Percentiles rank a stretch among this genome's conserved stretches.
Evolutionary conservation across 2,329 filamentous ascomycete species (phyloP).

Genomic region (Aspergillus quadrilineatus): DNA sequence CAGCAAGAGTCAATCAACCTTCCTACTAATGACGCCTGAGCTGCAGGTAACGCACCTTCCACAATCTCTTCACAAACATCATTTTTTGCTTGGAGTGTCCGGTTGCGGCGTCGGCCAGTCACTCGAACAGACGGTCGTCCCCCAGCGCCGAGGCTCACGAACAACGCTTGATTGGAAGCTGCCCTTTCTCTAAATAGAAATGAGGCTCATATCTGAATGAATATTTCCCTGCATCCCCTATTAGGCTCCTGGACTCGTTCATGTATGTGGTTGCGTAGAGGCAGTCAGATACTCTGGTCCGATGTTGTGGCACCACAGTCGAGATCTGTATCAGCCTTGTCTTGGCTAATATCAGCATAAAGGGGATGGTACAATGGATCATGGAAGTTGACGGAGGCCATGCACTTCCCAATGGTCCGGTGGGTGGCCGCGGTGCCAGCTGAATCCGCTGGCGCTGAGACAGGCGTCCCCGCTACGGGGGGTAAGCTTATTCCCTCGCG

Average conservation of each 20-base stretch:
- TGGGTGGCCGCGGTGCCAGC: not conserved
- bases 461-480: not conserved
- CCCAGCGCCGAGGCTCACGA: not conserved
- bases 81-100: not conserved
- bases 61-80: not conserved
- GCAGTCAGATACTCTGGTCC: not conserved
- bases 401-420: not conserved
- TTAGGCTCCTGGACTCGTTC: not conserved
- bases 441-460: not conserved
- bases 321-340: not conserved
- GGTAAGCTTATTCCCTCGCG: not conserved
- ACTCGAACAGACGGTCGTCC: not conserved
- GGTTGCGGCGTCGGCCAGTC: not conserved
- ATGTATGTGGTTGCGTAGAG: not conserved
- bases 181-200: too few relatives aligned
- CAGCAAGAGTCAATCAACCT: not conserved
- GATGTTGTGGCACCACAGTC: not conserved
- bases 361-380: not conserved
- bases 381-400: not conserved
- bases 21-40: not conserved
- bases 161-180: not conserved
- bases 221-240: not conserved
- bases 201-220: too few relatives aligned
- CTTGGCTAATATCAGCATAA: not conserved
- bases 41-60: not conserved